Percentiles rank a stretch among this genome's conserved stretches.
Conservation (phyloP, 176 grass and related monocot species). For the Oryza longistaminata region DNA sequence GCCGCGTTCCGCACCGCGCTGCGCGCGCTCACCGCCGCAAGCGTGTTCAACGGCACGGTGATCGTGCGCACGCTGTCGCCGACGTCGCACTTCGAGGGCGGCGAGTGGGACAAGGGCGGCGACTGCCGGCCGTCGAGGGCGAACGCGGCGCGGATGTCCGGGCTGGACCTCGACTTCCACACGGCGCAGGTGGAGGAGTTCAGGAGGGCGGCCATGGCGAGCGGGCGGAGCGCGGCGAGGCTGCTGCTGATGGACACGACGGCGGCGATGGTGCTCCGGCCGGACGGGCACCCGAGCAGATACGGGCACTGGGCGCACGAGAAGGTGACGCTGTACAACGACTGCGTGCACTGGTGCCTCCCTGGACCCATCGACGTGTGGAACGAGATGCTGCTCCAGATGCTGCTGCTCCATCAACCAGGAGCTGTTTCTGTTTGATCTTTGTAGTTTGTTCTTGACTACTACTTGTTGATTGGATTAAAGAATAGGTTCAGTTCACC, state of each 20-base stretch:
- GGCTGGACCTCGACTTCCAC: constrained; percentile 48
- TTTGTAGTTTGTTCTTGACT: neutral
- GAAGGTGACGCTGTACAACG: constrained; percentile 56
- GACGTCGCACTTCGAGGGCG: constrained; percentile 72
- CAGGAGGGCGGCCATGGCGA: neutral
- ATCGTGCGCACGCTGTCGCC: constrained; percentile 63
- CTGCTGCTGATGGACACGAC: constrained; percentile 55
- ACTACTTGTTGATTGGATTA: too few relatives aligned
- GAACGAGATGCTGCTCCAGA: constrained; percentile 60
- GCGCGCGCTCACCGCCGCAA: neutral
- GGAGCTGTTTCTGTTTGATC: neutral
- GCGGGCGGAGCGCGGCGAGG: neutral
- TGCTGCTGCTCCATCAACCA: constrained; percentile 11
- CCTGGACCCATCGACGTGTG: constrained; percentile 53
- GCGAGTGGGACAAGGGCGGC: constrained; percentile 66
- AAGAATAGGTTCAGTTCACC: too few relatives aligned
- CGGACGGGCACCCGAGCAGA: constrained; percentile 67
- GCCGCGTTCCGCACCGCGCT: constrained; percentile 44
- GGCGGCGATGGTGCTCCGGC: constrained; percentile 47
- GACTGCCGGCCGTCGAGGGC: constrained; percentile 54
- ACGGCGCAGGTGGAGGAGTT: constrained; percentile 60
- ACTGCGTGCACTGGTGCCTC: constrained; percentile 65
- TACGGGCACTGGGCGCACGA: constrained; percentile 53
- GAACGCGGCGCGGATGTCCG: neutral
- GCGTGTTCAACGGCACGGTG: constrained; percentile 30